These are phyloP conservation scores for Bipolaris cookei DNA, from an alignment of 2,329 filamentous ascomycete genomes.

Conservation along the genomic window DNA sequence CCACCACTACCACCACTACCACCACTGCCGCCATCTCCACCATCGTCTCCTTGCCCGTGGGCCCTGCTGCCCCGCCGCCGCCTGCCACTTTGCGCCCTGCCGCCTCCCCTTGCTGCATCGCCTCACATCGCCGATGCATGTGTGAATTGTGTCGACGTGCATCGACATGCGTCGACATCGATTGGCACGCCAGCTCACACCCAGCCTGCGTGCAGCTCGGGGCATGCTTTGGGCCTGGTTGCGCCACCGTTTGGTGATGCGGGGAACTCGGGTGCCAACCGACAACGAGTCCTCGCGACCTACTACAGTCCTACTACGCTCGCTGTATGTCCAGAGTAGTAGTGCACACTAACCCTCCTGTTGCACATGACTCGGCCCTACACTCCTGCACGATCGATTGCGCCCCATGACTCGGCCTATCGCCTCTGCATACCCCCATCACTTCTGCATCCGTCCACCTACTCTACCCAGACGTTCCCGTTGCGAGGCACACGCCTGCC, in stretches of 20 bases:
- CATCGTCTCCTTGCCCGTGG: not conserved
- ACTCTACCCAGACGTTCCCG: too few relatives aligned
- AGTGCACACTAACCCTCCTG: too few relatives aligned
- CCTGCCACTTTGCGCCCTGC: not conserved
- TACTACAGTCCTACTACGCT: not conserved
- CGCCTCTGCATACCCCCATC: too few relatives aligned
- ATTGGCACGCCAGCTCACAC: not conserved
- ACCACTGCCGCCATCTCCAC: not conserved
- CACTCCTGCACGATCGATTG: not conserved
- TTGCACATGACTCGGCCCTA: not conserved
- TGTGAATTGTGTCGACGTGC: too few relatives aligned
- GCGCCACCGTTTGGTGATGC: conserved; percentile 5
- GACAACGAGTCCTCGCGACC: not conserved
- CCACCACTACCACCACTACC: not conserved
- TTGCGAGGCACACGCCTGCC: not conserved
- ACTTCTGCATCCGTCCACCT: too few relatives aligned
- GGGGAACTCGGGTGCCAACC: conserved; percentile 1
- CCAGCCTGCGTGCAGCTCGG: not conserved
- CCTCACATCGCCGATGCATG: too few relatives aligned
- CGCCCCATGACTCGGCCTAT: not conserved
- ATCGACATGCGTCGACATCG: too few relatives aligned
- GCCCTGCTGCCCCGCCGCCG: not conserved
- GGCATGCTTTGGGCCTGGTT: not conserved
- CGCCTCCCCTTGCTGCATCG: not conserved
- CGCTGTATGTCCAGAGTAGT: too few relatives aligned